Conservation (phyloP, 2,329 filamentous ascomycete species). For the Proliferodiscus dingleyae region DNA sequence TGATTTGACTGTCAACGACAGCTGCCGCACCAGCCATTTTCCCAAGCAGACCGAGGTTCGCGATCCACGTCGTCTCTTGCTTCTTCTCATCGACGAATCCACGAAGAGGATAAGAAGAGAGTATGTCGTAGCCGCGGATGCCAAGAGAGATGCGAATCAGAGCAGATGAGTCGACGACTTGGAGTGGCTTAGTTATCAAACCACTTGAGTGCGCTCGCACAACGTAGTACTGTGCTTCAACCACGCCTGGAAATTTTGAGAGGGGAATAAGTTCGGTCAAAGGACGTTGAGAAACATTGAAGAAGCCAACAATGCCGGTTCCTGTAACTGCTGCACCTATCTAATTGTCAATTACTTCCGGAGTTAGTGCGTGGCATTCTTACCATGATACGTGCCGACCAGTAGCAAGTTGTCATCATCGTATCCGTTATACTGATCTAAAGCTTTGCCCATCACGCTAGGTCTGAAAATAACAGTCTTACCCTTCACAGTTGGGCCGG, state of each 20-base stretch:
- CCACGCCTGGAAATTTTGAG: constrained; percentile 66
- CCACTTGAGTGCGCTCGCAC: constrained; percentile 68
- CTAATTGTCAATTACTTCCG: constrained; percentile 5
- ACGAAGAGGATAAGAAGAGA: constrained; percentile 66
- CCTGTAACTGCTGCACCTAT: constrained; percentile 55
- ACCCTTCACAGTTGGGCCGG: constrained; percentile 31
- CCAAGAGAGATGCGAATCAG: constrained; percentile 60
- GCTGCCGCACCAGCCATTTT: constrained; percentile 91
- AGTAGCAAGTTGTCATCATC: constrained; percentile 70
- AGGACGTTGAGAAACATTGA: constrained; percentile 66
- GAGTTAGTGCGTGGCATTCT: constrained; percentile 6
- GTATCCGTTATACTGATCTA: constrained; percentile 71
- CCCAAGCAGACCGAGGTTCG: constrained; percentile 71
- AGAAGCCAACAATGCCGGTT: constrained; percentile 73
- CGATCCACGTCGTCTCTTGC: constrained; percentile 45
- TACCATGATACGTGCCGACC: constrained; percentile 72
- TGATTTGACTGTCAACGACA: constrained; percentile 58
- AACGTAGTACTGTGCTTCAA: constrained; percentile 56
- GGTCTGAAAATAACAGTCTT: constrained; percentile 5
- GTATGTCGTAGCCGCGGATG: constrained; percentile 70
- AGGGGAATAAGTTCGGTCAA: constrained; percentile 68
- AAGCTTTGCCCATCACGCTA: constrained; percentile 65
- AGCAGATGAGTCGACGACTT: constrained; percentile 38
- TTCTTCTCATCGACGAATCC: constrained; percentile 44
- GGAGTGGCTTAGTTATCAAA: constrained; percentile 50